Conservation (phyloP, 2,329 filamentous ascomycete species). For the Talaromyces piceae region DNA sequence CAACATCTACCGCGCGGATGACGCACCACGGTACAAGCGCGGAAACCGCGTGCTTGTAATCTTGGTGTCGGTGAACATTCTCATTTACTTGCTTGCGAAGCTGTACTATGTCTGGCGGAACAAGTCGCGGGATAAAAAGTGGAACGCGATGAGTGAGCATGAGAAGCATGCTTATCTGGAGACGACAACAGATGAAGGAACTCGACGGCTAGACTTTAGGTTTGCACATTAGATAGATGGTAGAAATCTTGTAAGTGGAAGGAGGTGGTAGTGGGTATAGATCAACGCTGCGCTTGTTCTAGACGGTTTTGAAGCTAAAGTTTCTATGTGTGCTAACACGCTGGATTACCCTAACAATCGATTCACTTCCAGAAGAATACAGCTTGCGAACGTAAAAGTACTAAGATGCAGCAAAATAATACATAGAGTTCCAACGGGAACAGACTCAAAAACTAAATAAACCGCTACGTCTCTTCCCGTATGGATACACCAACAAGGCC, state of each 20-base stretch:
- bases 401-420: not conserved
- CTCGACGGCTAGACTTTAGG: slow-evolving; percentile 48
- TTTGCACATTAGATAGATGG: slow-evolving; percentile 27
- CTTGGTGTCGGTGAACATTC: slow-evolving; percentile 43
- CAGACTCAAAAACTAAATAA: slow-evolving; percentile 34
- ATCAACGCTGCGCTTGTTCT: not conserved
- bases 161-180: slow-evolving; percentile 44
- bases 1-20: slow-evolving; percentile 27
- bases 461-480: slow-evolving; percentile 45
- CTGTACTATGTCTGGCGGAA: slow-evolving; percentile 23
- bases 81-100: slow-evolving; percentile 37
- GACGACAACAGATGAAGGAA: slow-evolving; percentile 47
- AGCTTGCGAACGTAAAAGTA: not conserved
- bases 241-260: not conserved
- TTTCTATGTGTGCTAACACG: not conserved
- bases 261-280: not conserved
- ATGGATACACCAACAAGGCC: slow-evolving; percentile 43
- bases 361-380: no score
- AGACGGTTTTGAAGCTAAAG: not conserved
- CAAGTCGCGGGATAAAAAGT: slow-evolving; percentile 30
- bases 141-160: slow-evolving; percentile 40
- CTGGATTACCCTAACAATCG: no score
- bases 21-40: slow-evolving; percentile 46
- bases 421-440: not conserved
- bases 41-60: slow-evolving; percentile 46